These are phyloP conservation scores for Ustilago lituana DNA, from an alignment of 1,284 basidiomycete species.

Conservation along the genomic window DNA sequence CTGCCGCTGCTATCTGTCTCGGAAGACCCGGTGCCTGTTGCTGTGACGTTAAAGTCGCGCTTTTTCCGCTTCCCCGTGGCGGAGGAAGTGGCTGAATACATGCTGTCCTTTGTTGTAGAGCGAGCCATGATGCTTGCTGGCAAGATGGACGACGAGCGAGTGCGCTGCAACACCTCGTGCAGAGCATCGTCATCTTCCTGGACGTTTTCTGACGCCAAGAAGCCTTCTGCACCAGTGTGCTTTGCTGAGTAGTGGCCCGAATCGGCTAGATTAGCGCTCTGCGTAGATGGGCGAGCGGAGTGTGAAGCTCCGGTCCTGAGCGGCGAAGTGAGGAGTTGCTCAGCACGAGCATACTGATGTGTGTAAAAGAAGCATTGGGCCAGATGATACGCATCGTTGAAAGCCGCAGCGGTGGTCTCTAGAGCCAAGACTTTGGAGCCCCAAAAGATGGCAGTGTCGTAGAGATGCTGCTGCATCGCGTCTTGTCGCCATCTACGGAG, in stretches of 20 bases:
- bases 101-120: constrained; percentile 35
- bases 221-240: constrained; percentile 35
- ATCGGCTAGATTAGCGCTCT: neutral
- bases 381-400: constrained; percentile 92
- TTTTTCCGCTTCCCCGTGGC: constrained; percentile 56
- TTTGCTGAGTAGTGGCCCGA: constrained; percentile 10
- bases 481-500: constrained; percentile 97
- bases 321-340: constrained; percentile 85
- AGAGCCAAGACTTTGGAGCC: constrained; percentile 93
- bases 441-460: constrained; percentile 98
- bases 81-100: constrained; percentile 32
- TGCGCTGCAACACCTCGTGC: constrained; percentile 44
- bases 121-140: constrained; percentile 51
- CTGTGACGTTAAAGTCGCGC: constrained; percentile 56
- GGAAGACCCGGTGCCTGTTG: constrained; percentile 53
- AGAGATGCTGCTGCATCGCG: constrained; percentile 95
- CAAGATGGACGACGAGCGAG: constrained; percentile 43
- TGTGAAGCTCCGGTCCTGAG: constrained; percentile 69
- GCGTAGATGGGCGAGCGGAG: neutral
- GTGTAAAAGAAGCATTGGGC: constrained; percentile 96
- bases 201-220: constrained; percentile 26
- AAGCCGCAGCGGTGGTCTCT: constrained; percentile 70
- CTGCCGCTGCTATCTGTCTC: constrained; percentile 18
- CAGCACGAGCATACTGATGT: constrained; percentile 91
- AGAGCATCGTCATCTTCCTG: constrained; percentile 51